Evolutionary conservation across 2,329 filamentous ascomycete genomes (phyloP).

Genomic region (Apiospora rasikravindrae): DNA sequence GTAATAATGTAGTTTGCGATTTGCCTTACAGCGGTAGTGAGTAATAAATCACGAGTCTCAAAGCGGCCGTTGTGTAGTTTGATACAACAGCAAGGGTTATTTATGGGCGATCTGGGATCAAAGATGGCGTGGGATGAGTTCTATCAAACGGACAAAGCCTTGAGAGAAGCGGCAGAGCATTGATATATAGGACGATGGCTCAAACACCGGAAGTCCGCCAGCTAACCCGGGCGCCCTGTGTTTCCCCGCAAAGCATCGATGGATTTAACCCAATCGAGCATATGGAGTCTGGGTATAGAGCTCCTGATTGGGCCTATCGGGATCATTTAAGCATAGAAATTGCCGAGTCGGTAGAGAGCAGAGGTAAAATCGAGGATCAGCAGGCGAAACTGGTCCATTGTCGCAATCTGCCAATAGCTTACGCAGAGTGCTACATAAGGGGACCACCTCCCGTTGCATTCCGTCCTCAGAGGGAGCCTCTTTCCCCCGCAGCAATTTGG

Average conservation of each 20-base stretch:
- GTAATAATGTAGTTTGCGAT: background rate
- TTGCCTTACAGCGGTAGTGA: background rate
- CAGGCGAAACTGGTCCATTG: slow-evolving; percentile 11
- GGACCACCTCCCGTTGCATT: background rate
- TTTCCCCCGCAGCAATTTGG: background rate
- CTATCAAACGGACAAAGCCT: background rate
- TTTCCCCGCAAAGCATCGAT: slow-evolving; percentile 1
- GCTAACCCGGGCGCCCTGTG: background rate
- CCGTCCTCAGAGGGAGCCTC: background rate
- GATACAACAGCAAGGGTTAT: background rate
- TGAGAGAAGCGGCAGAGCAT: background rate
- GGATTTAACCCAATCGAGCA: background rate
- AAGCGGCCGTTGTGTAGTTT: background rate
- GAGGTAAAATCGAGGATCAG: slow-evolving; percentile 5
- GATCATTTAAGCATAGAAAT: background rate
- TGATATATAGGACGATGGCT: slow-evolving; percentile 3
- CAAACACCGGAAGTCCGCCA: background rate
- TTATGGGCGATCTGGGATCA: background rate
- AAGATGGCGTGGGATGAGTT: background rate
- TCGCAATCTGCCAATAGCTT: background rate
- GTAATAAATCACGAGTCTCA: background rate
- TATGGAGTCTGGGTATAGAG: background rate
- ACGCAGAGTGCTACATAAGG: background rate
- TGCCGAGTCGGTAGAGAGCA: background rate
- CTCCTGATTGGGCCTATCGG: background rate